These are phyloP conservation scores for Teratosphaeria viscida DNA, from an alignment of 2,329 filamentous ascomycete species.

Conservation along the genomic window DNA sequence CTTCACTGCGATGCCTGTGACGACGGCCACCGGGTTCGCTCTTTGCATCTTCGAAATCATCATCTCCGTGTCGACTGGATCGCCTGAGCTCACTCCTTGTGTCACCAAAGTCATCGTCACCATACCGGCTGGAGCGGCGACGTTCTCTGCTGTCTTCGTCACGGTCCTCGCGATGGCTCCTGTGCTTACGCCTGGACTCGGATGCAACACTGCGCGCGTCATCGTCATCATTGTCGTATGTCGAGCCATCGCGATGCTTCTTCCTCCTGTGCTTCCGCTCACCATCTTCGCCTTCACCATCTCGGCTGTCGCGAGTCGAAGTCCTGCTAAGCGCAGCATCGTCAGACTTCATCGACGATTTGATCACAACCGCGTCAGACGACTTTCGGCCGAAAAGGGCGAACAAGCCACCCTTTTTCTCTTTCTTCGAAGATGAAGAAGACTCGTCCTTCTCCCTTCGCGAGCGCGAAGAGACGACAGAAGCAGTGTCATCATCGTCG, in stretches of 20 bases:
- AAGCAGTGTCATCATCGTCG: slow-evolving; percentile 33
- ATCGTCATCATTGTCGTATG: slow-evolving; percentile 13
- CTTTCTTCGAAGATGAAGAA: slow-evolving; percentile 22
- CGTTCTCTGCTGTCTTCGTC: slow-evolving; percentile 14
- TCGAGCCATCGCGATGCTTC: slow-evolving; percentile 32
- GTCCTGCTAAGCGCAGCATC: slow-evolving; percentile 10
- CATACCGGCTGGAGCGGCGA: slow-evolving; percentile 13
- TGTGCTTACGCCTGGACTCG: slow-evolving; percentile 12
- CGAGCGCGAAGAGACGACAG: slow-evolving; percentile 31
- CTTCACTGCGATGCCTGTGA: slow-evolving; percentile 5
- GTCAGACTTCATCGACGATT: slow-evolving; percentile 8
- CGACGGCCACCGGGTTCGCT: slow-evolving; percentile 13
- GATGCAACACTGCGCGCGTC: slow-evolving; percentile 15
- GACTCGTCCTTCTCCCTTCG: slow-evolving; percentile 30
- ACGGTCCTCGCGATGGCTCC: slow-evolving; percentile 9
- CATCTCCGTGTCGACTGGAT: slow-evolving; percentile 14
- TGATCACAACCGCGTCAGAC: slow-evolving; percentile 27
- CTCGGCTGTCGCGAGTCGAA: slow-evolving; percentile 14
- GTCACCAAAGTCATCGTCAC: slow-evolving; percentile 12
- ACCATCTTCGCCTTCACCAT: slow-evolving; percentile 32
- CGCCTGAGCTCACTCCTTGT: slow-evolving; percentile 9
- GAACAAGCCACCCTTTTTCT: slow-evolving; percentile 36
- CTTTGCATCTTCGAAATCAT: slow-evolving; percentile 8
- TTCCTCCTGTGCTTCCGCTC: slow-evolving; percentile 35
- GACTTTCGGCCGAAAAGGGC: slow-evolving; percentile 38